Evolutionary conservation across 257 asterid genomes (phyloP), one percentile per base, ranked within the genome.

Genomic region (Craterostigma plantagineum): DNA sequence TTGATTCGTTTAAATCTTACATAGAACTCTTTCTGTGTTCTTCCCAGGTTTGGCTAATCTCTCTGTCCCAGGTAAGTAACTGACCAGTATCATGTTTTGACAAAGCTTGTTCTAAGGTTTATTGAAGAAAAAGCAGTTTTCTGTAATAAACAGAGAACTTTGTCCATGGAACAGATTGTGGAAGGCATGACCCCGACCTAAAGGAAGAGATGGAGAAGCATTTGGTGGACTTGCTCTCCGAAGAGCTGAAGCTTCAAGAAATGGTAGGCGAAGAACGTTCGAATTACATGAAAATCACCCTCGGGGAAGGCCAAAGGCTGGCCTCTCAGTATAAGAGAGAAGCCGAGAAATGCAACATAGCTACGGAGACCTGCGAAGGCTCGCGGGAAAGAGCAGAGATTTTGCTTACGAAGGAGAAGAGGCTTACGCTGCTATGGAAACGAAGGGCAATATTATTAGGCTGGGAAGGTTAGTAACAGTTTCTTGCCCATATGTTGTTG

Each of bases 201-300:
- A 81, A 78, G 72, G 94, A 81, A 48, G 95, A 86, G 71, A 81
- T 81, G 94, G 90, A 81, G 67, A 86, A 86, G 69, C 85, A 86
- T 16, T 65, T 62, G 2, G 92, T 76, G 15, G 94, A 81, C 52
- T 73, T 81, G 14, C 33, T 86, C 14, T 67, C 94, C 0, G 97
- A 86, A 52, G 97, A 86, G 78, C 56, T 86, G 7, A 71, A 70
- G 59, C 51, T 78, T 61, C 94, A 73, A 51, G 80, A 66, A 49
- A 58, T 55, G 0, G 94, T 78, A 1, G 72, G 70, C 2, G 69
- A 60, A 51, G 90, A 86, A 56, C 77, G 59, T 15, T 46, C 61
- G 11, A 79, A 49, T 30, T 94, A 78, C 37, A 78, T 76, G 94
- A 81, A 86, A 67, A 54, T 72, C 16, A 66, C 87, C 30, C 57